These are phyloP conservation scores for Rhodotorula glutinis DNA, from an alignment of 1,284 basidiomycete species.

Conservation along the genomic window DNA sequence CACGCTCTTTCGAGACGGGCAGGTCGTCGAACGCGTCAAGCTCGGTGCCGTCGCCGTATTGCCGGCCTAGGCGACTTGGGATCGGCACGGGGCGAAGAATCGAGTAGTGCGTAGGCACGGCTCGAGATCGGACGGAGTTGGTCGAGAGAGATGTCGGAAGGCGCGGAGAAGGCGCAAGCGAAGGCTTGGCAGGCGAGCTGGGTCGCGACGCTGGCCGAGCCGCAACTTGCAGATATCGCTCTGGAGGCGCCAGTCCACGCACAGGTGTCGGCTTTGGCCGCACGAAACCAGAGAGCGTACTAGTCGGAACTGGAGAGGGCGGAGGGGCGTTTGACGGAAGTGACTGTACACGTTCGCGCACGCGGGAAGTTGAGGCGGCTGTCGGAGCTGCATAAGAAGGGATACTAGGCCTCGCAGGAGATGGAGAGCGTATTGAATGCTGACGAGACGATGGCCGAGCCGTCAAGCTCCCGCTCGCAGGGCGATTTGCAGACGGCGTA, in stretches of 20 bases:
- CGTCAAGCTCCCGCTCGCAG: background rate
- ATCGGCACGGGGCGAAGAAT: conserved; percentile 47
- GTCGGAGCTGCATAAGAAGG: conserved; percentile 32
- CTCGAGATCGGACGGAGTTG: background rate
- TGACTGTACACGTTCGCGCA: conserved; percentile 18
- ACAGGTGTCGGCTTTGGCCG: conserved; percentile 16
- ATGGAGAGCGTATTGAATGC: conserved; percentile 1
- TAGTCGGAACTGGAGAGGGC: background rate
- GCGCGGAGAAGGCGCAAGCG: conserved; percentile 46
- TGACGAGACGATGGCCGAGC: background rate
- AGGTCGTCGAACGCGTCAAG: conserved; percentile 88
- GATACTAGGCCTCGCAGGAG: background rate
- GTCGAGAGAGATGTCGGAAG: background rate
- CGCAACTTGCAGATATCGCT: background rate
- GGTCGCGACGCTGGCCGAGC: background rate
- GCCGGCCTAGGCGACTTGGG: conserved; percentile 56
- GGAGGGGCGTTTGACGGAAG: background rate
- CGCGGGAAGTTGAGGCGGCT: conserved; percentile 19
- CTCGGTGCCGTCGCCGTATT: conserved; percentile 89
- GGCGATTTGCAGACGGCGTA: background rate
- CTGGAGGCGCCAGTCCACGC: background rate
- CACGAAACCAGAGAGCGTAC: background rate
- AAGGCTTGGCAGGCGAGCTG: conserved; percentile 50
- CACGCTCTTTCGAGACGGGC: conserved; percentile 64
- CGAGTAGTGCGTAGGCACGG: conserved; percentile 47